Conservation (phyloP, 208 protist genomes). For the Chromosphaera perkinsii region DNA sequence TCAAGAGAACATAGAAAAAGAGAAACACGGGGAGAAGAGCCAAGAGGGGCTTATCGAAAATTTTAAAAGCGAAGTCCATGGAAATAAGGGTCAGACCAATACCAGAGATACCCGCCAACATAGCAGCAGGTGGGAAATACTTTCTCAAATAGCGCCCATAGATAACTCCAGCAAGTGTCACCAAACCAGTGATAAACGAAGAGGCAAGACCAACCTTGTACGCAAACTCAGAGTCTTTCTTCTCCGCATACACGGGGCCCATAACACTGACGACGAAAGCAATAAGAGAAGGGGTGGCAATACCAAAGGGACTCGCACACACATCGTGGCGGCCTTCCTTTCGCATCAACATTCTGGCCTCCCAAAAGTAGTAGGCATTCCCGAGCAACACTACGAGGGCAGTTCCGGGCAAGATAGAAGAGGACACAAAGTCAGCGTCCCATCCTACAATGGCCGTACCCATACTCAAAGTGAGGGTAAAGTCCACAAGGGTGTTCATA, state of each 20-base stretch:
- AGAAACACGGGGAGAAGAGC: slow-evolving; percentile 2
- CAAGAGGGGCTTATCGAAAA: background rate
- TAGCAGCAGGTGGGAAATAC: slow-evolving; percentile 5
- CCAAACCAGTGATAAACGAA: slow-evolving; percentile 1
- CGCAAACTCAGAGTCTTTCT: background rate
- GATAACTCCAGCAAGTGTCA: background rate
- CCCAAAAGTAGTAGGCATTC: slow-evolving; percentile 4
- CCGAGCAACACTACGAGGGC: background rate
- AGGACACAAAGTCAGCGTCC: background rate
- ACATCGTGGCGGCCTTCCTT: slow-evolving; percentile 1
- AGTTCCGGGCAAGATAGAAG: slow-evolving; percentile 4
- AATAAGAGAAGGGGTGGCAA: slow-evolving; percentile 13
- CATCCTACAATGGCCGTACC: background rate
- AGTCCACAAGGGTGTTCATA: slow-evolving; percentile 17
- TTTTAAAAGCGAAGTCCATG: slow-evolving; percentile 3
- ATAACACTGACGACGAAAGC: slow-evolving; percentile 3
- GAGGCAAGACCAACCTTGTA: background rate
- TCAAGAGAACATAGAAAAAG: slow-evolving; percentile 9
- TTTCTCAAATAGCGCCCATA: background rate
- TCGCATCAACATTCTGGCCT: slow-evolving; percentile 8
- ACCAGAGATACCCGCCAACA: background rate
- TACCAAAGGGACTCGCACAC: slow-evolving; percentile 2
- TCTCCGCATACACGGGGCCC: background rate
- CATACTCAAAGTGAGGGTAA: background rate
- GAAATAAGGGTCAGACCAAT: slow-evolving; percentile 1